Conservation (phyloP, 2,329 filamentous ascomycete genomes). For the Aspergillus niger region DNA sequence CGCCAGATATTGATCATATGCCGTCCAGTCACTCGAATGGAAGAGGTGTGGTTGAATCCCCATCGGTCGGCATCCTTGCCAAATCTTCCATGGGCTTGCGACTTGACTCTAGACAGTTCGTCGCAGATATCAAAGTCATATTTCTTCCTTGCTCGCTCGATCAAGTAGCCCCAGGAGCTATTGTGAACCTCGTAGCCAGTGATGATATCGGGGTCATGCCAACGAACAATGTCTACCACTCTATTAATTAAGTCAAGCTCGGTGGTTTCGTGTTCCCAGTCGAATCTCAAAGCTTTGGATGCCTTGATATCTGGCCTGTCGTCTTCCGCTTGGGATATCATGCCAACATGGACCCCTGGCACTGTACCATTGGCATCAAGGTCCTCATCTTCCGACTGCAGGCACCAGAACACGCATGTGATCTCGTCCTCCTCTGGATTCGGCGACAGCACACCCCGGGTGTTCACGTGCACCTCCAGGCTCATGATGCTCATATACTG, state of each 20-base stretch:
- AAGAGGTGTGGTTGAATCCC: slow-evolving; percentile 93
- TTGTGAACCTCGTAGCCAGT: slow-evolving; percentile 95
- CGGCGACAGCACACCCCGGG: slow-evolving; percentile 74
- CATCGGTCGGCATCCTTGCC: slow-evolving; percentile 85
- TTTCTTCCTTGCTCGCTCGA: slow-evolving; percentile 81
- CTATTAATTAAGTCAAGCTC: slow-evolving; percentile 83
- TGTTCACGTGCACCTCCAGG: slow-evolving; percentile 88
- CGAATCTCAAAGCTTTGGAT: slow-evolving; percentile 60
- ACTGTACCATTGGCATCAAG: slow-evolving; percentile 52
- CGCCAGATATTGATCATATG: slow-evolving; percentile 98
- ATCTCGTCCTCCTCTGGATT: slow-evolving; percentile 91
- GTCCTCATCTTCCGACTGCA: slow-evolving; percentile 72
- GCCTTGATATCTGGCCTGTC: slow-evolving; percentile 62
- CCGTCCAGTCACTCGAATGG: slow-evolving; percentile 86
- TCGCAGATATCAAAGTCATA: slow-evolving; percentile 91
- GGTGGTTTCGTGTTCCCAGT: slow-evolving; percentile 72
- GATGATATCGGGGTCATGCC: slow-evolving; percentile 85
- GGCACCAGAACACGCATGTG: slow-evolving; percentile 84
- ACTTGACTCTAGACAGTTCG: slow-evolving; percentile 86
- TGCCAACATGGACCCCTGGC: slow-evolving; percentile 64
- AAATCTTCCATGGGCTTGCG: slow-evolving; percentile 77
- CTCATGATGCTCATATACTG: slow-evolving; percentile 98
- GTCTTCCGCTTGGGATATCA: slow-evolving; percentile 70
- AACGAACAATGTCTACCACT: slow-evolving; percentile 83
- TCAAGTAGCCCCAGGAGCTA: slow-evolving; percentile 91